Base-by-base conservation (phyloP, 768 basidiomycete species). In the Strobilomyces echinocephalus region DNA sequence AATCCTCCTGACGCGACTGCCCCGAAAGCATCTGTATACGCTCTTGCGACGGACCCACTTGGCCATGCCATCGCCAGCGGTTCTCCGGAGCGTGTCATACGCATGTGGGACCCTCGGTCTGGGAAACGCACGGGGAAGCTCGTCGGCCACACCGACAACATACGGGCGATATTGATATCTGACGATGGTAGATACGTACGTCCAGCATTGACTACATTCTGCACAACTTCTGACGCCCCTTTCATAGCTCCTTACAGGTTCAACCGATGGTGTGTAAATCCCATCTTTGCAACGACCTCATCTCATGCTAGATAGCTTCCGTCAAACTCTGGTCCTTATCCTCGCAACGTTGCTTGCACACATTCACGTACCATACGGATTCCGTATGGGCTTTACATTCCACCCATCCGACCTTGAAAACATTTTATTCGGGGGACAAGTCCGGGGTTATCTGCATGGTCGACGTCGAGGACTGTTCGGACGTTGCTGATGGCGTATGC, bases 91-190 rank as follows among this genome's bases (percentile, higher is more conserved):
- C 79, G 91, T 21, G 88, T 97, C 2, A 76, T 99, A 24, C 76
- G 94, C 20, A 73, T 97, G 56, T 99, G 94, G 94, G 97, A 99
- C 65, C 92, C 95, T 4, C 79, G 97, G 15, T 79, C 84, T 1
- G 90, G 90, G 9, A 90, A 86, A 63, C 77, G 88, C 41, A 84
- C 79, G 3, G 81, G 86, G 11, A 92, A 97, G 64, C 79, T 98
- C 1, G 91, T 97, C 8, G 95, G 95, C 0, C 95, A 99, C 67
- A 95, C 95, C 0, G 97, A 99, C 69, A 98, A 97, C 61, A 94
- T 99, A 55, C 80, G 95, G 9, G 83, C 91, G 5, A 87, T 97
- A 41, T 69, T 95, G 20, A 77, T 98, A 1, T 91, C 90, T 6
- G 92, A 94, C 28, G 95, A 97, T 68, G 85, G 91, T 21, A 81